phyloP scores from a whole-genome alignment of 225 moss, liverwort and hornwort genomes.

The Polytrichum commune region DNA sequence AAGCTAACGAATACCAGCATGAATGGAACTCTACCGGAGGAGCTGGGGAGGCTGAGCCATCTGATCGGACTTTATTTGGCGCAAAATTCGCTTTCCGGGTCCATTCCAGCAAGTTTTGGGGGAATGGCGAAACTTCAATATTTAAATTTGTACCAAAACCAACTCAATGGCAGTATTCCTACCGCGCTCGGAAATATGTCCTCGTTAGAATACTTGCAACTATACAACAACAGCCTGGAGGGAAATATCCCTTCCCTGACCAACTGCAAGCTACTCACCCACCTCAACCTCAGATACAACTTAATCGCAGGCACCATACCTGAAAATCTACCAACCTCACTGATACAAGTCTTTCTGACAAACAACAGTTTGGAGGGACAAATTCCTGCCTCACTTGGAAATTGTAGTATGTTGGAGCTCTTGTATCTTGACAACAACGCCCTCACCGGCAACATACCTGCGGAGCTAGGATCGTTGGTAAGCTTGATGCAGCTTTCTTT shows the following conservation, averaged over 20 bases:
- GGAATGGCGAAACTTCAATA: not conserved
- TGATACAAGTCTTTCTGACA: not conserved
- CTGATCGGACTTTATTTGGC: conserved; percentile 3
- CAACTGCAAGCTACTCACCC: not conserved
- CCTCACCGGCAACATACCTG: conserved; percentile 6
- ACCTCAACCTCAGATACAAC: not conserved
- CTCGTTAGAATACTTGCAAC: not conserved
- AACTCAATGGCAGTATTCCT: conserved; percentile 3
- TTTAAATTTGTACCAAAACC: not conserved
- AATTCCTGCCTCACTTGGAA: not conserved
- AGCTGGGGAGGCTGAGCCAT: conserved; percentile 12
- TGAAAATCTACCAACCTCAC: not conserved
- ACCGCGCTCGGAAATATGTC: not conserved
- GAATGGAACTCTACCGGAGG: conserved; percentile 15
- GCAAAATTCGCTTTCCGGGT: conserved; percentile 4
- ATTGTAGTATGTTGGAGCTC: not conserved
- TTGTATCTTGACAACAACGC: not conserved
- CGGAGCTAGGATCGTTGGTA: not conserved
- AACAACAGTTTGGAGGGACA: not conserved
- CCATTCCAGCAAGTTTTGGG: not conserved
- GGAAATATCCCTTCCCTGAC: not conserved
- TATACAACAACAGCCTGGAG: not conserved
- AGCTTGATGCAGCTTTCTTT: not conserved
- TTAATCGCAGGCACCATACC: not conserved
- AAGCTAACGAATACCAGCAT: conserved; percentile 19